Conservation (phyloP, 345 rosid species). For the Gossypium sturtianum region DNA sequence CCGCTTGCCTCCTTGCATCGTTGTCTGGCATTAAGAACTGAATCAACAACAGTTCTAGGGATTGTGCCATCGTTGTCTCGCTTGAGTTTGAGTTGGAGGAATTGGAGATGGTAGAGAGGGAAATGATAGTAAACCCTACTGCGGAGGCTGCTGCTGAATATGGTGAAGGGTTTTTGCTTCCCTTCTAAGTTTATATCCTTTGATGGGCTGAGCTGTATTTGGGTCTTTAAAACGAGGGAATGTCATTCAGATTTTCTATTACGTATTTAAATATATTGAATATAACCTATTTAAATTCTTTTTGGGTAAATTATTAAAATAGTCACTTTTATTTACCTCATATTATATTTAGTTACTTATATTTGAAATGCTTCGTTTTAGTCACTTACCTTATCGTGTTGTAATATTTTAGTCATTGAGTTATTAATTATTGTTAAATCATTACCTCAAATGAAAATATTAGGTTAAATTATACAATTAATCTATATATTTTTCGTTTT, state of each 20-base stretch:
- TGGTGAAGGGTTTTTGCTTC: conserved; percentile 2
- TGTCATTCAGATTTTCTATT: background rate
- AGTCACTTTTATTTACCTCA: rapidly evolving
- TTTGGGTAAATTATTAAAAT: no score
- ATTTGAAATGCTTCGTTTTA: no score
- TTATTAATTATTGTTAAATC: no score
- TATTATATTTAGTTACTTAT: rapidly evolving
- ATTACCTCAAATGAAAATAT: no score
- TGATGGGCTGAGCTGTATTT: conserved; percentile 10
- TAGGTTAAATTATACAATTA: no score
- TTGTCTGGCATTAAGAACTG: conserved; percentile 99
- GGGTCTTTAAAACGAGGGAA: background rate
- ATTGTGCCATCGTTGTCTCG: conserved; percentile 61
- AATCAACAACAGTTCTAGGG: conserved; percentile 81
- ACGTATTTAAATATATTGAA: no score
- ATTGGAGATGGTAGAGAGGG: background rate
- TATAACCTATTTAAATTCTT: no score
- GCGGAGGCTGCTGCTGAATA: background rate
- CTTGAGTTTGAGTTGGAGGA: background rate
- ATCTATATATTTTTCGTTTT: rapidly evolving
- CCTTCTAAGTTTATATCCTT: conserved; percentile 6
- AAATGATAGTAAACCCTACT: conserved; percentile 1
- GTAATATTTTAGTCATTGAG: no score
- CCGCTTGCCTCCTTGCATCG: conserved; percentile 95
- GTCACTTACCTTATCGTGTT: rapidly evolving